Conservation (phyloP, 106 monocot species). For the Acorus gramineus region DNA sequence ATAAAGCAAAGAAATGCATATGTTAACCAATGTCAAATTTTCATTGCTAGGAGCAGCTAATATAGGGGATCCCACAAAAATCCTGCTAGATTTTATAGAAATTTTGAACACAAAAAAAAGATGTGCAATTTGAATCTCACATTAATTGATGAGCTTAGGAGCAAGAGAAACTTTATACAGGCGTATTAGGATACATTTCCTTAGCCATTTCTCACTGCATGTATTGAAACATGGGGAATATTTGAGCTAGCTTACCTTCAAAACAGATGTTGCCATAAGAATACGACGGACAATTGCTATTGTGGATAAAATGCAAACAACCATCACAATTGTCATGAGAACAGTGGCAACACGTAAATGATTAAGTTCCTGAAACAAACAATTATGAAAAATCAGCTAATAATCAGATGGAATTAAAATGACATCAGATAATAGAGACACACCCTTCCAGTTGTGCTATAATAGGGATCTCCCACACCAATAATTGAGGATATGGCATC, state of each 20-base stretch:
- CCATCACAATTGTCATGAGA: conserved; percentile 95
- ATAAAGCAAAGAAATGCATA: too few relatives aligned
- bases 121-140: too few relatives aligned
- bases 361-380: conserved; percentile 63
- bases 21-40: too few relatives aligned
- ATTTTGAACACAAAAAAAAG: background rate
- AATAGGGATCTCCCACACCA: conserved; percentile 82
- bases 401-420: background rate
- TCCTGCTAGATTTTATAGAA: background rate
- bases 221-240: too few relatives aligned
- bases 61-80: too few relatives aligned
- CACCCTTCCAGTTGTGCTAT: conserved; percentile 66
- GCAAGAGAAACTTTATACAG: too few relatives aligned
- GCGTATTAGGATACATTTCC: too few relatives aligned
- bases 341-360: conserved; percentile 76
- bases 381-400: background rate
- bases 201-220: background rate
- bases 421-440: conserved; percentile 1
- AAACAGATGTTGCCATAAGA: conserved; percentile 90
- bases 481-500: conserved; percentile 95
- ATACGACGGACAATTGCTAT: conserved; percentile 90
- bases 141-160: too few relatives aligned
- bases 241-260: conserved; percentile 47
- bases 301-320: conserved; percentile 70
- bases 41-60: too few relatives aligned